These are phyloP conservation scores for Fusarium palustre DNA, from an alignment of 2,329 filamentous ascomycete genomes.

Conservation along the genomic window DNA sequence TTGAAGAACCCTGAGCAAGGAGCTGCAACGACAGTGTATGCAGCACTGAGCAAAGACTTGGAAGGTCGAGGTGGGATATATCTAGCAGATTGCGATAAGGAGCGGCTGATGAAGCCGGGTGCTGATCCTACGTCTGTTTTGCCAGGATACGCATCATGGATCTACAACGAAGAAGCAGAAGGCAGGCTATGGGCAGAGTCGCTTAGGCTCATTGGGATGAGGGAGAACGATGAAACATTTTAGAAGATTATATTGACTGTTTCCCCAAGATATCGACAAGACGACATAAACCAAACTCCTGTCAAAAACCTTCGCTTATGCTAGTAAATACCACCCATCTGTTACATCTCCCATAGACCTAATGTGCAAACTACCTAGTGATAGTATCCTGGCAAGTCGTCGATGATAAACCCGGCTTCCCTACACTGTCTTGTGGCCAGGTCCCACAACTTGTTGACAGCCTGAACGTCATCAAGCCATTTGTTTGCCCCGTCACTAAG, in stretches of 20 bases:
- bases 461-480: slow-evolving; percentile 37
- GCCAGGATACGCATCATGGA: slow-evolving; percentile 10
- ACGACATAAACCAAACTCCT: neutral
- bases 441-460: slow-evolving; percentile 27
- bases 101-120: accelerated
- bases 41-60: neutral
- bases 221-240: neutral
- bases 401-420: slow-evolving; percentile 18
- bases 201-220: neutral
- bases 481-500: slow-evolving; percentile 29
- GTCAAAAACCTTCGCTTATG: neutral
- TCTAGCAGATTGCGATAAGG: slow-evolving; percentile 4
- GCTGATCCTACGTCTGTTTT: neutral
- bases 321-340: neutral
- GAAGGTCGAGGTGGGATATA: slow-evolving; percentile 21
- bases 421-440: slow-evolving; percentile 15
- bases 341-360: neutral
- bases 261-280: neutral
- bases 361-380: neutral
- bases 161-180: slow-evolving; percentile 4
- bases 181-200: slow-evolving; percentile 1
- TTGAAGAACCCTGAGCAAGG: slow-evolving; percentile 8
- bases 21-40: slow-evolving; percentile 16
- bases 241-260: neutral
- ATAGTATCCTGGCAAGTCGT: slow-evolving; percentile 7